A percentile compares a stretch with the other conserved stretches of the same genome.
These are phyloP conservation scores for Boletus huronensis DNA, from an alignment of 768 basidiomycete species.

Conservation along the genomic window DNA sequence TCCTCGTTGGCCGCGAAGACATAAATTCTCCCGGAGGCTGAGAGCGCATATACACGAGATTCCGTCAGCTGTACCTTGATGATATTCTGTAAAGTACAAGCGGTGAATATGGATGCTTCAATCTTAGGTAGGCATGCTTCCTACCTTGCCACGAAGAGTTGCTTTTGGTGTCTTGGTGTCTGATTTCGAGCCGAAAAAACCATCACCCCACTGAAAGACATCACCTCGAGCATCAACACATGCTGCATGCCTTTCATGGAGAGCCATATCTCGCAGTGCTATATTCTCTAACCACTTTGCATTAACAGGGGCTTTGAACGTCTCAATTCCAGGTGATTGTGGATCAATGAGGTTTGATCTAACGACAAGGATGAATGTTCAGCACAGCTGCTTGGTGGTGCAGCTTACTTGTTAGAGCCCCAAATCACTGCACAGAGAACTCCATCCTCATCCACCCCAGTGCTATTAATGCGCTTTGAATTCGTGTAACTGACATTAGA, in stretches of 20 bases:
- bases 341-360: conserved; percentile 49
- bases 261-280: conserved; percentile 68
- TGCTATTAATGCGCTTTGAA: conserved; percentile 17
- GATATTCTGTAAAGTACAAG: conserved; percentile 53
- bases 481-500: not conserved
- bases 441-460: conserved; percentile 23
- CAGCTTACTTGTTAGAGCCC: conserved; percentile 69
- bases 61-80: conserved; percentile 56
- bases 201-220: conserved; percentile 81
- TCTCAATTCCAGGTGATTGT: conserved; percentile 35
- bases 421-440: conserved; percentile 56
- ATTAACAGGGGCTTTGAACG: conserved; percentile 48
- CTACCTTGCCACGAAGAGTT: conserved; percentile 65
- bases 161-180: conserved; percentile 39
- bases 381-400: not conserved
- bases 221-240: conserved; percentile 79
- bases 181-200: conserved; percentile 43
- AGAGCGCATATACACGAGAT: conserved; percentile 71
- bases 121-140: conserved; percentile 1
- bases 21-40: conserved; percentile 72
- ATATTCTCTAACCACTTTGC: conserved; percentile 60
- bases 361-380: conserved; percentile 1
- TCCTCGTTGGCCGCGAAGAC: conserved; percentile 52
- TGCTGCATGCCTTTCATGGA: conserved; percentile 65
- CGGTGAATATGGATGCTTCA: not conserved